Evolutionary conservation across 2,329 filamentous ascomycete genomes (phyloP), one percentile per base, ranked within the genome.

Genomic region (Niveomyces coronatus): DNA sequence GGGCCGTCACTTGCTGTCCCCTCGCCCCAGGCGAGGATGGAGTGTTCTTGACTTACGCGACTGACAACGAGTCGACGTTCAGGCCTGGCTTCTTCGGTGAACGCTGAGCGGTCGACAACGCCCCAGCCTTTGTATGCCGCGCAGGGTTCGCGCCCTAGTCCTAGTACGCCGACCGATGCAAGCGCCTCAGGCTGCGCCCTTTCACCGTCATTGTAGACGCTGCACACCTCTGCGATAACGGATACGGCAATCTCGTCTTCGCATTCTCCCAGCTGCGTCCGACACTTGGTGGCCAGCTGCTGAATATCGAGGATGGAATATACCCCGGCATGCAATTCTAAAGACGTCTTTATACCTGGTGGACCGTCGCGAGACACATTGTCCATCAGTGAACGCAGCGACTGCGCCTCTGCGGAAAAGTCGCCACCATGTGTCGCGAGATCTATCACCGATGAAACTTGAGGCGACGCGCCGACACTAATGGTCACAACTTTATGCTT

Each of bases 301-400:
- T 82, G 78, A 49, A 80, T 65, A 46, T 82, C 78, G 5, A 81
- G 62, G 5, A 78, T 53, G 0, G 76, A 70, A 47, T 82, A 82
- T 2, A 79, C 76, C 0, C 78, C 78, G 0, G 78, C 77, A 45
- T 82, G 78, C 2, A 82, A 54, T 45, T 81, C 77, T 1, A 81
- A 46, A 1, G 29, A 48, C 0, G 49, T 51, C 0, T 40, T 26
- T 0, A 55, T 32, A 2, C 46, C 50, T 10, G 31, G 31, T 1
- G 40, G 31, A 0, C 33, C 43, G 0, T 32, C 0, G 4, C 3
- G 0, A 27, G 15, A 31, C 2, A 48, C 45, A 0, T 15, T 9
- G 0, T 42, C 7, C 0, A 53, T 45, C 0, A 44, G 41, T 1
- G 35, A 29, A 2, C 31, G 36, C 0, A 54, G 31, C 1, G 45